Base-by-base conservation (phyloP, 371 early-diverging fungal genomes). In the Synchytrium microbalum region DNA sequence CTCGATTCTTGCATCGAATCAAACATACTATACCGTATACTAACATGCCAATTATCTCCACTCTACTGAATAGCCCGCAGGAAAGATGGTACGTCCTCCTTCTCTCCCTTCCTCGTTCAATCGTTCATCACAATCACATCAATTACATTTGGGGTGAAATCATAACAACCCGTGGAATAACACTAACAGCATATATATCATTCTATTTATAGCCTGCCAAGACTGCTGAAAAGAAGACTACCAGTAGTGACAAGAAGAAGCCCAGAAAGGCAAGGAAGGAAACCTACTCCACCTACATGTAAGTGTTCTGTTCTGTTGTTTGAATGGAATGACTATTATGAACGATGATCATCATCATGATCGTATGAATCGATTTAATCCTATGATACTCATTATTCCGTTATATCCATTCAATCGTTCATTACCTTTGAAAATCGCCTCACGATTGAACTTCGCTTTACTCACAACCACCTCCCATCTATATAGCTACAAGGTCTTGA, bases 401-500 rank as follows among this genome's bases (percentile, higher is more conserved):
- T 13, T 16, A 19, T 16, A 14, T 57, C 14, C 14, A 26, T 13
- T 25, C n/a, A 13, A 19, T 55, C 62, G 67, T 10, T 14, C 14
- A 51, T 14, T 51, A 14, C 23, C 51, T 23, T 25, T 54, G 67
- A 55, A 38, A 78, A 78, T 69, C 71, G 53, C 59, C 63, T 86
- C 69, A 73, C 92, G 72, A 89, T 88, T 74, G 93, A 95, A 78
- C 91, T 93, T 69, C 95, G 91, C 87, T 86, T 90, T 58, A 85
- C 92, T 75, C 90, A 90, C 83, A n/a, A n/a, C n/a, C n/a, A n/a
- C n/a, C n/a, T n/a, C n/a, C n/a, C n/a, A n/a, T n/a, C n/a, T n/a
- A n/a, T 94, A 92, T 86, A 94, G 94, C 82, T 93, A 92, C 88
- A 91, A 91, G 84, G 96, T 96, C 67, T 81, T 96, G 76, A 91